Evolutionary conservation across 805 yeast genomes (phyloP).

Genomic region (Torulaspora delbrueckii): DNA sequence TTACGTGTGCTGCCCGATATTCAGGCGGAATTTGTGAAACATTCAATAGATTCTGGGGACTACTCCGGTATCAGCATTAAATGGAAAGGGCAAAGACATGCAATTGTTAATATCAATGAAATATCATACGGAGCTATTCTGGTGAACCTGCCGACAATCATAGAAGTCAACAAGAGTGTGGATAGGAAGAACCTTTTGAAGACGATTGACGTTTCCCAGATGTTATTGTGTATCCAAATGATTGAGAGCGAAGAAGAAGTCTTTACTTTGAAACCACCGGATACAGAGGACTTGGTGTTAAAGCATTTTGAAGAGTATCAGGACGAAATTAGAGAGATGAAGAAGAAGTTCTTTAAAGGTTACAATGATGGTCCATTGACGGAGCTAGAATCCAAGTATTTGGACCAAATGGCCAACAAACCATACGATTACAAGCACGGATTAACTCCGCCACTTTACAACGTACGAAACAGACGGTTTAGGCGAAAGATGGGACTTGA

Average conservation of each 20-base stretch:
- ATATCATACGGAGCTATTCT: constrained; percentile 74
- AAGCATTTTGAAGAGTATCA: constrained; percentile 30
- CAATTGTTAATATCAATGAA: constrained; percentile 67
- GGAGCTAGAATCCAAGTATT: constrained; percentile 26
- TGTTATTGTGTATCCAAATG: constrained; percentile 65
- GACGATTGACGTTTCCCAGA: constrained; percentile 79
- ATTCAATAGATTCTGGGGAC: constrained; percentile 75
- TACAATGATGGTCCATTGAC: constrained; percentile 28
- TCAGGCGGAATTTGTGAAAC: constrained; percentile 56
- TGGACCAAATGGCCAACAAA: constrained; percentile 24
- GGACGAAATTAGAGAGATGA: constrained; percentile 28
- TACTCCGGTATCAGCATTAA: constrained; percentile 65
- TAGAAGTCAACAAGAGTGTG: constrained; percentile 82
- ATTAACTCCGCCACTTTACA: constrained; percentile 71
- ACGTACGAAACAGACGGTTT: constrained; percentile 64
- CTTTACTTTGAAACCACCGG: constrained; percentile 38
- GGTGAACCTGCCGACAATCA: constrained; percentile 82
- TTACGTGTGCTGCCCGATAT: constrained; percentile 61
- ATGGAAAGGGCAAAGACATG: constrained; percentile 79
- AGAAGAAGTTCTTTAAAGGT: constrained; percentile 23
- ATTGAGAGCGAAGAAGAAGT: constrained; percentile 46
- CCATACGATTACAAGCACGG: constrained; percentile 61
- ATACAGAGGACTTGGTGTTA: constrained; percentile 39
- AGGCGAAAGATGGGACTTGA: constrained; percentile 64
- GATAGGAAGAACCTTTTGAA: constrained; percentile 83